Base-by-base conservation (phyloP, 805 yeast genomes). In the Candida sithepensis region DNA sequence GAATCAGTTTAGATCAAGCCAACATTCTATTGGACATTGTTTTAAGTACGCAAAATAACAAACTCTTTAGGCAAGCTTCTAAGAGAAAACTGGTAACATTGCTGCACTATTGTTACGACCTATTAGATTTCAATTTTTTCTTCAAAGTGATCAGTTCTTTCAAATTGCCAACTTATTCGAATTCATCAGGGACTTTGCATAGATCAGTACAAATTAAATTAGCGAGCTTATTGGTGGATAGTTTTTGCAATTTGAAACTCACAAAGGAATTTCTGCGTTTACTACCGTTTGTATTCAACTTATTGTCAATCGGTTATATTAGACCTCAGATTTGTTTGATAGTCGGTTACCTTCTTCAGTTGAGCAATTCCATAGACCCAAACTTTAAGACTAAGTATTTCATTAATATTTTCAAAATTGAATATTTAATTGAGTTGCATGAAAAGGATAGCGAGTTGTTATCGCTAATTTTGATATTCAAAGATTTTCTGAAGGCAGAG, bases 221-320 rank as follows among this genome's bases (percentile, higher is more conserved):
- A 14, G 19, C 58, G 20, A 46, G 50, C 2, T 57, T 61, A 51
- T 37, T 64, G 19, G 42, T 54, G 4, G 30, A 41, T 7, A 54
- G 59, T 37, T 60, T 60, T 42, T 45, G 41, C 22, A 58, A 59
- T 30, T 59, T 64, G 43, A 47, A 50, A 19, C 51, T 54, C 41
- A 53, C 52, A 22, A 53, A 52, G 19, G 28, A 45, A 4, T 61
- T 46, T 32, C 43, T 63, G 3, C 42, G 44, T 18, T 16, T 63
- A 2, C 47, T 61, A 13, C 57, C 64, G 5, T 48, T 56, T 14
- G 10, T 64, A 13, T 64, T 57, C 50, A 56, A 58, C 40, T 43
- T 59, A 39, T 52, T 64, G 2, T 55, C 63, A 14, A 57, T 63
- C 22, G 67, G 65, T 2, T 65, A 63, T 46, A 39, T 61, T 5